Conservation (phyloP, 306 rosid species). For the Sechiopsis laciniata region DNA sequence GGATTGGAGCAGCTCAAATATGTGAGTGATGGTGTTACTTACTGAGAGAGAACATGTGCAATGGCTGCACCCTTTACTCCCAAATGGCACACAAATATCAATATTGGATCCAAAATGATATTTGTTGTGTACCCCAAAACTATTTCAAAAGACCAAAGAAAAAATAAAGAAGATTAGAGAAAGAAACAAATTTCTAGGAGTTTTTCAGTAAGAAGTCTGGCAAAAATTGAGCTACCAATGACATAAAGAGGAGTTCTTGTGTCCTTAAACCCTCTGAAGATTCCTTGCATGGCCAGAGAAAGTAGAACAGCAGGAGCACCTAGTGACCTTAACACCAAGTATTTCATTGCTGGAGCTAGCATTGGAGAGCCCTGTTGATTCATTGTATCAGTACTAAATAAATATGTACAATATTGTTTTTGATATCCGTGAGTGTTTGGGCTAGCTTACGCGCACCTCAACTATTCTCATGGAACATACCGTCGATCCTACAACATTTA, state of each 20-base stretch:
- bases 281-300: conserved; percentile 92
- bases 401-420: no score
- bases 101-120: conserved; percentile 66
- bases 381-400: background rate
- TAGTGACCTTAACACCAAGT: conserved; percentile 68
- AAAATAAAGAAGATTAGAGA: conserved; percentile 9
- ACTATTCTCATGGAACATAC: no score
- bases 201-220: background rate
- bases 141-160: conserved; percentile 24
- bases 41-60: conserved; percentile 92
- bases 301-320: conserved; percentile 99
- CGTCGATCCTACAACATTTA: no score
- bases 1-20: background rate
- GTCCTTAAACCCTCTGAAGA: conserved; percentile 92
- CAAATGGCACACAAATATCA: conserved; percentile 58
- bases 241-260: conserved; percentile 92
- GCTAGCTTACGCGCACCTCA: no score
- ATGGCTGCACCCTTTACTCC: conserved; percentile 95
- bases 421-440: no score
- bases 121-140: conserved; percentile 66
- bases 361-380: conserved; percentile 62
- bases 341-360: conserved; percentile 66
- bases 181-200: conserved; percentile 4
- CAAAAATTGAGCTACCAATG: conserved; percentile 43
- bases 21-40: conserved; percentile 30